phyloP scores from a whole-genome alignment of 495 filamentous ascomycete genomes.

The Darksidea phi region DNA sequence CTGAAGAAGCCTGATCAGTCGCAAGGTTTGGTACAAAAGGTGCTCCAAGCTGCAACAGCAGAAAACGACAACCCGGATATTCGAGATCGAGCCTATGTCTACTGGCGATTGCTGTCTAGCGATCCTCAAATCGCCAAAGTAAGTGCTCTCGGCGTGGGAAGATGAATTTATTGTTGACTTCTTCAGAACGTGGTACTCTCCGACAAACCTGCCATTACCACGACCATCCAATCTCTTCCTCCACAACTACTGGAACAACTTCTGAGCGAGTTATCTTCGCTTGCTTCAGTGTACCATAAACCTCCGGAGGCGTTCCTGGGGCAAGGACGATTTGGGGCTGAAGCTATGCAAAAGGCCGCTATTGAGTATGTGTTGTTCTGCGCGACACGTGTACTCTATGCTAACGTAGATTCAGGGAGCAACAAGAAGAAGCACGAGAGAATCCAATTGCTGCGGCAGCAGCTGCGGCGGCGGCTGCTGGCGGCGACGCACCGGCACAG shows the following conservation, averaged over 20 bases:
- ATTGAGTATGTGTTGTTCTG: conserved; percentile 63
- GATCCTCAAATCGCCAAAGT: conserved; percentile 85
- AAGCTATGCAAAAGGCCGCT: conserved; percentile 90
- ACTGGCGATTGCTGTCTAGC: conserved; percentile 95
- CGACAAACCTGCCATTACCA: conserved; percentile 88
- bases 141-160: conserved; percentile 18
- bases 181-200: conserved; percentile 81
- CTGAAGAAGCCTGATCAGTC: conserved; percentile 87
- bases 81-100: conserved; percentile 93
- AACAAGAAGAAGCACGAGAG: conserved; percentile 84
- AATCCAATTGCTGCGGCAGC: conserved; percentile 88
- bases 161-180: not conserved
- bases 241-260: conserved; percentile 80
- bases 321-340: conserved; percentile 88
- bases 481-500: conserved; percentile 54
- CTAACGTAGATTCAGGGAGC: conserved; percentile 55
- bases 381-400: conserved; percentile 17
- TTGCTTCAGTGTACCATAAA: conserved; percentile 99
- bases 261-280: conserved; percentile 85
- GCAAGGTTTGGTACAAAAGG: conserved; percentile 88
- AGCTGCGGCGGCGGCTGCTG: conserved; percentile 64
- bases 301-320: conserved; percentile 95
- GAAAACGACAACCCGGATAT: conserved; percentile 98
- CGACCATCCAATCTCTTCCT: conserved; percentile 86
- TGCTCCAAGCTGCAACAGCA: conserved; percentile 85